phyloP scores from a whole-genome alignment of 768 basidiomycete genomes.

The Mrakia gelida region DNA sequence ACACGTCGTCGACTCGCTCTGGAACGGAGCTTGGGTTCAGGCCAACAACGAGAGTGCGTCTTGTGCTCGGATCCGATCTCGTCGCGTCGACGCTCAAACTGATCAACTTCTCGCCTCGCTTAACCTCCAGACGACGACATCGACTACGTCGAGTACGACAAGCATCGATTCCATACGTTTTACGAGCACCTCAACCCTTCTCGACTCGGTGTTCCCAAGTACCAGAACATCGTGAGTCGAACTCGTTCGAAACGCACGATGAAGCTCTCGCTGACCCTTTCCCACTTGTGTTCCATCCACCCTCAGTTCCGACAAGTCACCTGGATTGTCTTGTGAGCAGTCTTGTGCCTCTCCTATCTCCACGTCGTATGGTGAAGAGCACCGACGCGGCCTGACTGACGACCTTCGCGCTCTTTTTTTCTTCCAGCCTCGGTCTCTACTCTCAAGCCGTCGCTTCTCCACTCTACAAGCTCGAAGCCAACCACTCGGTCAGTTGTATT shows the following conservation, averaged over 20 bases:
- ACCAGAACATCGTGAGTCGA: constrained; percentile 75
- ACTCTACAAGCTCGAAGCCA: constrained; percentile 13
- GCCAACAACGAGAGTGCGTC: constrained; percentile 53
- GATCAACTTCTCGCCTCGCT: too few species aligned
- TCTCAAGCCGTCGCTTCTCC: constrained; percentile 57
- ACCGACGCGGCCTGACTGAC: too few species aligned
- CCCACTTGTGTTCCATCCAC: too few species aligned
- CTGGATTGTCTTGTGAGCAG: constrained; percentile 60
- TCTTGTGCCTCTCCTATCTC: too few species aligned
- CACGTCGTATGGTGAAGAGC: too few species aligned
- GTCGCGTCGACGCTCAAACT: neutral
- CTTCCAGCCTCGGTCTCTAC: constrained; percentile 57
- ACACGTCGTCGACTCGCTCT: constrained; percentile 73
- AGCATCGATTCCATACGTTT: constrained; percentile 49
- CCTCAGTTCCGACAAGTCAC: constrained; percentile 39
- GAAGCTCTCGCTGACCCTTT: neutral
- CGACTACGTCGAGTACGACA: constrained; percentile 58
- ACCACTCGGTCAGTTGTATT: constrained; percentile 1
- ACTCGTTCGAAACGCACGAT: constrained; percentile 45
- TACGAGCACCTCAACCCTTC: constrained; percentile 71
- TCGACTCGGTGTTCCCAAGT: constrained; percentile 78
- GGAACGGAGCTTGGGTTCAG: constrained; percentile 79
- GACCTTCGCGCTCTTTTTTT: too few species aligned
- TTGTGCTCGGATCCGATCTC: too few species aligned
- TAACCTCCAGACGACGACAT: constrained; percentile 42